phyloP scores from a whole-genome alignment of 2,329 filamentous ascomycete genomes.

The Arthrobotrys megalospora region DNA sequence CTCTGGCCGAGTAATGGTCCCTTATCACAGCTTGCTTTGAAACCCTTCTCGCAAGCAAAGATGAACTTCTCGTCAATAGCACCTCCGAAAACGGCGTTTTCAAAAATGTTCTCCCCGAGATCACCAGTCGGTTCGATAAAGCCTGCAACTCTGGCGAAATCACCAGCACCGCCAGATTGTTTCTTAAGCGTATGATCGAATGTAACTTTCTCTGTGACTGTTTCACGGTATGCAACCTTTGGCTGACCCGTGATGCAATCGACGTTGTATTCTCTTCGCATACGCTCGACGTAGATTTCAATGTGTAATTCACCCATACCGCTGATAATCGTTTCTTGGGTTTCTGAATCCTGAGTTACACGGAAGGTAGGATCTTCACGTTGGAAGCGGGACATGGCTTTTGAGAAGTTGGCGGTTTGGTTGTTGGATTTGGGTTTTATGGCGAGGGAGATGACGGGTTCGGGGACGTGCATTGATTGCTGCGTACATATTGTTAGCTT shows the following conservation, averaged over 20 bases:
- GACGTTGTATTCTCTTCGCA: constrained; percentile 95
- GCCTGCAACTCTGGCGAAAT: constrained; percentile 92
- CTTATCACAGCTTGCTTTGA: constrained; percentile 84
- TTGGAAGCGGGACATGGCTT: constrained; percentile 99
- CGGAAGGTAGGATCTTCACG: constrained; percentile 98
- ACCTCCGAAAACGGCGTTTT: constrained; percentile 88
- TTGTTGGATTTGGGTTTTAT: constrained; percentile 96
- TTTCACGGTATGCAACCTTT: constrained; percentile 97
- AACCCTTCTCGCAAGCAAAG: constrained; percentile 94
- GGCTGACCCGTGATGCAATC: constrained; percentile 96
- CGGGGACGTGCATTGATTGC: constrained; percentile 96
- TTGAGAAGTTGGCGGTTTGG: constrained; percentile 94
- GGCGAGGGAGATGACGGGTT: constrained; percentile 96
- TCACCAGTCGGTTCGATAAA: constrained; percentile 88
- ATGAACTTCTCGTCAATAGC: constrained; percentile 96
- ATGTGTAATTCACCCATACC: constrained; percentile 98
- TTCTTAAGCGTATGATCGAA: constrained; percentile 97
- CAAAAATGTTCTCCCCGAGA: constrained; percentile 83
- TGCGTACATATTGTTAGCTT: constrained; percentile 62
- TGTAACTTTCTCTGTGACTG: constrained; percentile 81
- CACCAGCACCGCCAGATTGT: constrained; percentile 94
- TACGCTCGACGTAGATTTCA: constrained; percentile 97
- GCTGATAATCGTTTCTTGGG: constrained; percentile 95
- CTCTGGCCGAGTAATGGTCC: constrained; percentile 93
- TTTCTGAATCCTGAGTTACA: constrained; percentile 91